phyloP scores from a whole-genome alignment of 176 grass and related monocot species.

The Oryza australiensis region DNA sequence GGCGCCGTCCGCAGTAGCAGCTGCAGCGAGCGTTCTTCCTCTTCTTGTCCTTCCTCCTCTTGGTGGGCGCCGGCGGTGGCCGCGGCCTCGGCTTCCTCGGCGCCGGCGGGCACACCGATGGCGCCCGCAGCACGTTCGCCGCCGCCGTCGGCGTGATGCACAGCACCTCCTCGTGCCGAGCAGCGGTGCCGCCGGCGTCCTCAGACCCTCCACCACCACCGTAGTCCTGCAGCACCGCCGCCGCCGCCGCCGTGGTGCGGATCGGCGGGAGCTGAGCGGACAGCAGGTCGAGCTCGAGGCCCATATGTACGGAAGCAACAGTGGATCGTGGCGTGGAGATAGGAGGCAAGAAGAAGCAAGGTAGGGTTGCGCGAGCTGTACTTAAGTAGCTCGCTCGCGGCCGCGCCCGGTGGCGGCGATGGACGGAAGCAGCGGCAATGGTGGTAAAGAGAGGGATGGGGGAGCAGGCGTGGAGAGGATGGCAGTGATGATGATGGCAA shows the following conservation, averaged over 20 bases:
- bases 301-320: constrained; percentile 15
- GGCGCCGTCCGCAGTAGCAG: neutral
- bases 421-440: neutral
- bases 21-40: neutral
- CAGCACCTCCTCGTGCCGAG: neutral
- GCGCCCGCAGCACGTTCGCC: constrained; percentile 8
- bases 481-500: constrained; percentile 43
- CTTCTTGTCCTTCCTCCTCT: constrained; percentile 30
- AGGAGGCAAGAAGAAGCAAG: constrained; percentile 33
- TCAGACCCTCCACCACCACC: too few species aligned
- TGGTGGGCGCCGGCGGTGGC: neutral
- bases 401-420: neutral
- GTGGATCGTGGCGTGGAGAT: neutral
- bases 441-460: neutral
- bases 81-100: constrained; percentile 48
- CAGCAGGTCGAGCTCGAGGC: constrained; percentile 33
- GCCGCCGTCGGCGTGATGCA: constrained; percentile 48
- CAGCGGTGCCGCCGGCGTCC: neutral
- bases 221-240: neutral
- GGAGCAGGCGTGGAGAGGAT: constrained; percentile 43
- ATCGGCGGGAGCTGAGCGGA: constrained; percentile 26
- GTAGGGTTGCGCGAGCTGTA: constrained; percentile 29
- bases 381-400: constrained; percentile 48
- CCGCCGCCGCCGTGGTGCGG: neutral
- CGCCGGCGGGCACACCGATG: constrained; percentile 44